phyloP scores from a whole-genome alignment of 1,284 basidiomycete species.

The Ustilago lituana region DNA sequence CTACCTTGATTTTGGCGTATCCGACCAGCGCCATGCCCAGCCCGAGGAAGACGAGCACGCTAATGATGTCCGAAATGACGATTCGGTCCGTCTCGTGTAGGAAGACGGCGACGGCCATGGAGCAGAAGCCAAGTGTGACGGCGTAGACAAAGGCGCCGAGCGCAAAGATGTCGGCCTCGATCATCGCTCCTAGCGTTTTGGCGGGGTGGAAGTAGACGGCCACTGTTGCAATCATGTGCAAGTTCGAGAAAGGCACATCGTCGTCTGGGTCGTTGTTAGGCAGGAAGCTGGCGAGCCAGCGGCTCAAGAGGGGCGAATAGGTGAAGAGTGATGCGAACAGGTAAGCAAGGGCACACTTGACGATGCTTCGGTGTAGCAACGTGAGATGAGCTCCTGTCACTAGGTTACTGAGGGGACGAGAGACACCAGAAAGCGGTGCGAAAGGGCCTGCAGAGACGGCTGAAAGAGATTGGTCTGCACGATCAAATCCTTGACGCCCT shows the following conservation, averaged over 20 bases:
- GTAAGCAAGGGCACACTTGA: conserved; percentile 92
- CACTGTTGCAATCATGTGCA: conserved; percentile 92
- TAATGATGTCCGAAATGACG: conserved; percentile 61
- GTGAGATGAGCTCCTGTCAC: conserved; percentile 60
- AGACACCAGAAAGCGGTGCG: background rate
- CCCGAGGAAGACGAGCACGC: conserved; percentile 76
- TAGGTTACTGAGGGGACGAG: conserved; percentile 76
- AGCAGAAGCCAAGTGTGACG: conserved; percentile 77
- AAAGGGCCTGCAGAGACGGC: background rate
- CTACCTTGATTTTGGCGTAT: conserved; percentile 89
- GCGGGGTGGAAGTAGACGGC: conserved; percentile 72
- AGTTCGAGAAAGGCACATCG: conserved; percentile 70
- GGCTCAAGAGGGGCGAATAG: conserved; percentile 74
- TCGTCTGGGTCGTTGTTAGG: conserved; percentile 58
- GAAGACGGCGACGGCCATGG: conserved; percentile 71
- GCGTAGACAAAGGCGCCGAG: conserved; percentile 78
- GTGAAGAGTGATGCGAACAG: conserved; percentile 91
- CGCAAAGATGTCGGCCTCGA: conserved; percentile 85
- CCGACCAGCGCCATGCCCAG: conserved; percentile 82
- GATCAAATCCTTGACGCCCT: too few species aligned
- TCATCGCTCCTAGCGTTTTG: conserved; percentile 88
- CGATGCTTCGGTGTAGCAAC: conserved; percentile 76
- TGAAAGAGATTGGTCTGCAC: background rate
- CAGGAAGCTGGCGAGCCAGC: conserved; percentile 52
- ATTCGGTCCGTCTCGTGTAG: conserved; percentile 70